Evolutionary conservation across 2,329 filamentous ascomycete species (phyloP).

Genomic region (Sordariomycetes sp.): DNA sequence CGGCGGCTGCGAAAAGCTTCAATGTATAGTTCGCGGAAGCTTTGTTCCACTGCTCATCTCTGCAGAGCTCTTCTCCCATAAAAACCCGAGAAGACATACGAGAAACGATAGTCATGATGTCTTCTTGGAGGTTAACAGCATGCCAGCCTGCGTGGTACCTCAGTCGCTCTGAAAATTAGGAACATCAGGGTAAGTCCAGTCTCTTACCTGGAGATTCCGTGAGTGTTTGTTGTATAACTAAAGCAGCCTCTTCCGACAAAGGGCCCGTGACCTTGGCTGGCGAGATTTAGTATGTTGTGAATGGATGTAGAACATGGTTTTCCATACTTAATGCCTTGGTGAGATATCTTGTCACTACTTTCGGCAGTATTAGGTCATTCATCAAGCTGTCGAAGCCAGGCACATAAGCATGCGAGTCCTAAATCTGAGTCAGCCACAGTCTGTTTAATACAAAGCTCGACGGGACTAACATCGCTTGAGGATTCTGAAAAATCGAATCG

Average conservation of each 20-base stretch:
- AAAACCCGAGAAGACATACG: conserved; percentile 11
- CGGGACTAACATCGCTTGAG: conserved; percentile 3
- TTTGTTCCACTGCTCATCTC: conserved; percentile 10
- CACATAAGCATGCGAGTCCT: conserved; percentile 4
- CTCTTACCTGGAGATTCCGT: background rate
- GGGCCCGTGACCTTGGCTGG: conserved; percentile 1
- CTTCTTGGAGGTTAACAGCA: background rate
- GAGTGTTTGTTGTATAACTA: background rate
- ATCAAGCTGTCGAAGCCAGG: conserved; percentile 4
- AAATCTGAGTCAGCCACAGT: background rate
- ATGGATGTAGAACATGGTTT: background rate
- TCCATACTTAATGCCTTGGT: conserved; percentile 4
- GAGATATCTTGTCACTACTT: conserved; percentile 2
- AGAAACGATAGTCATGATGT: conserved; percentile 5
- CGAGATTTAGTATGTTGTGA: background rate
- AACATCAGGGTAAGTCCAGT: background rate
- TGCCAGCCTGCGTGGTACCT: conserved; percentile 1
- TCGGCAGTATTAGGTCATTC: conserved; percentile 1
- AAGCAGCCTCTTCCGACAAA: background rate
- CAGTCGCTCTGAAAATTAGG: background rate
- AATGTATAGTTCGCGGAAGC: conserved; percentile 7
- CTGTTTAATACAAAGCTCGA: too few species aligned
- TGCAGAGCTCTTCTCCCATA: conserved; percentile 10
- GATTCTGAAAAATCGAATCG: conserved; percentile 3
- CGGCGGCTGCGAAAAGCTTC: conserved; percentile 1